Percentiles rank a stretch among this genome's conserved stretches.
Conservation (phyloP, 805 yeast species). For the Nakazawaea siamensis region DNA sequence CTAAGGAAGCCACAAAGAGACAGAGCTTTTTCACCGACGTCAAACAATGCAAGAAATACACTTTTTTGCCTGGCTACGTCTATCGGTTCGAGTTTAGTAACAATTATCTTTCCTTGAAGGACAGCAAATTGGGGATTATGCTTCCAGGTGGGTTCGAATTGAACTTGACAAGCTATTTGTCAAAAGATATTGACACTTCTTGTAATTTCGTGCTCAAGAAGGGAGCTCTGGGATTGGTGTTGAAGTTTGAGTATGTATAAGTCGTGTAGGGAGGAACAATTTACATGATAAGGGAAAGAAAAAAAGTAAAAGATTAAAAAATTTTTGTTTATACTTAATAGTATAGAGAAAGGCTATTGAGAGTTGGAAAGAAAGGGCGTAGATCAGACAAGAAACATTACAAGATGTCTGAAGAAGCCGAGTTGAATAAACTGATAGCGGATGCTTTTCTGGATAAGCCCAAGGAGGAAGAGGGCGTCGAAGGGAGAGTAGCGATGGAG, state of each 20-base stretch:
- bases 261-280: too few species aligned
- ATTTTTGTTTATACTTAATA: conserved; percentile 2
- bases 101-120: conserved; percentile 10
- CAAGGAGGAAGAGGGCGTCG: neutral
- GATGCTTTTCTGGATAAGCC: conserved; percentile 6
- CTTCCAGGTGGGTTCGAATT: conserved; percentile 12
- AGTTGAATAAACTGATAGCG: conserved; percentile 5
- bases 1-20: conserved; percentile 27
- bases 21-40: conserved; percentile 33
- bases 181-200: conserved; percentile 5
- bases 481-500: neutral
- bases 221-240: conserved; percentile 5
- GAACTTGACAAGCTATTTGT: conserved; percentile 10
- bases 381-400: too few species aligned
- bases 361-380: too few species aligned
- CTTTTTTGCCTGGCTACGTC: conserved; percentile 20
- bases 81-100: conserved; percentile 11
- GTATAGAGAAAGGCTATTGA: too few species aligned
- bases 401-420: conserved; percentile 10
- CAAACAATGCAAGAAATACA: conserved; percentile 29
- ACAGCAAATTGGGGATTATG: conserved; percentile 9
- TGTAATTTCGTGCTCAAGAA: conserved; percentile 9
- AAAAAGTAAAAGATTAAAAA: neutral
- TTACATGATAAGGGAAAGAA: neutral
- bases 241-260: conserved; percentile 9